phyloP scores from a whole-genome alignment of 129 eudicot genomes.

The Flaveria robusta region DNA sequence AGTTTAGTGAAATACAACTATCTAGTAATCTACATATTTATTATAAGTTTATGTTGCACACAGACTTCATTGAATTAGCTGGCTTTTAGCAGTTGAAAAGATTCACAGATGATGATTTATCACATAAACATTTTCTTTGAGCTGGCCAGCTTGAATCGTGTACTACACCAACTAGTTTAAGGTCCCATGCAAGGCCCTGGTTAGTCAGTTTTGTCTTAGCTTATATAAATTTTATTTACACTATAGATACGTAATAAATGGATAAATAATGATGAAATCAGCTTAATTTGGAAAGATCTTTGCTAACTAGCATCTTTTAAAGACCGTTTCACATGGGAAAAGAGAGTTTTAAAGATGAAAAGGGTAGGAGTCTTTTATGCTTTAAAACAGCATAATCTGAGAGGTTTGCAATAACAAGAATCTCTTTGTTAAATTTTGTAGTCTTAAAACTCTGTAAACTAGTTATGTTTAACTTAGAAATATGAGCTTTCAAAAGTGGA shows the following conservation, averaged over 20 bases:
- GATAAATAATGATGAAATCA: background rate
- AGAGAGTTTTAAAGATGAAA: background rate
- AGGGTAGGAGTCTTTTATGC: background rate
- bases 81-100: slow-evolving; percentile 19
- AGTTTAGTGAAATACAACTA: slow-evolving; percentile 57
- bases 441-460: background rate
- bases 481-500: background rate
- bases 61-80: slow-evolving; percentile 14
- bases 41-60: slow-evolving; percentile 37
- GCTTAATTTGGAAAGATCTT: background rate
- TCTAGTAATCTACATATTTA: slow-evolving; percentile 33
- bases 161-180: background rate
- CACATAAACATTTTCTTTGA: slow-evolving; percentile 20
- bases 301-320: slow-evolving; percentile 8
- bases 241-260: background rate
- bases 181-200: slow-evolving; percentile 14
- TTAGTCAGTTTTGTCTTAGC: background rate
- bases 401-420: background rate
- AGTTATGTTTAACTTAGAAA: background rate
- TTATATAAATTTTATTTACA: background rate
- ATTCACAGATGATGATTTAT: slow-evolving; percentile 8
- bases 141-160: background rate
- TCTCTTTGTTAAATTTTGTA: background rate
- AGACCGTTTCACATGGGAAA: background rate
- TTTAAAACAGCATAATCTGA: background rate